Evolutionary conservation across 768 basidiomycete genomes (phyloP), one percentile per base, ranked within the genome.

Genomic region (Hericium alpestre): DNA sequence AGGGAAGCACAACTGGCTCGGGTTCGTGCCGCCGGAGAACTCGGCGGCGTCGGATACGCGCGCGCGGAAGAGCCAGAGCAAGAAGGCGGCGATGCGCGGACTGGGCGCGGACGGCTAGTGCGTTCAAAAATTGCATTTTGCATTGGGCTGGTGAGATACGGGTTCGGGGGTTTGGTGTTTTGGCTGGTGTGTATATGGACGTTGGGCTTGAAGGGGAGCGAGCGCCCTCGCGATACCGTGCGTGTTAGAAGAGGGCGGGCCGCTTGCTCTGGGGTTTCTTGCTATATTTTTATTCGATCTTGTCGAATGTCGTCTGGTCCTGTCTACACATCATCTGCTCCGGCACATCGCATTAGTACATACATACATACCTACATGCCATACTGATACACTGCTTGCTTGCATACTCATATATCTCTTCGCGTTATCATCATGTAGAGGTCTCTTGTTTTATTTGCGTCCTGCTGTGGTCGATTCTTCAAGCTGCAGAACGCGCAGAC

Each of bases 21-120:
- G 68, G 13, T 69, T 69, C 64, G 56, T 58, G 55, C 65, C 66
- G 20, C 66, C 66, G 52, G 58, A 59, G 22, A 60, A 65, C 53
- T 58, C 65, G 54, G 60, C 59, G 51, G 60, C 57, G 13, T 59
- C 65, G 38, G 60, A 65, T 55, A 57, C 66, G 53, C 61, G 66
- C 11, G 64, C 62, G 51, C 56, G 68, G 41, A 69, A 67, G 65
- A 61, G 63, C 53, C 55, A 51, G 63, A 63, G 65, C 58, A 59
- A 58, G 59, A 66, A 66, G 55, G 55, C 47, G 39, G 55, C 55
- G 25, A 56, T 56, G 55, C 39, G 55, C 39, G 37, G 25, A 7
- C 32, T 56, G 16, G 43, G 43, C 15, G 43, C 43, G 43, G 43
- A 46, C 7, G 43, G 43, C 16, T 46, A 46, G 43, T n/a, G 43